Evolutionary conservation across 768 basidiomycete species (phyloP).

Genomic region (Panaeolus papilionaceus): DNA sequence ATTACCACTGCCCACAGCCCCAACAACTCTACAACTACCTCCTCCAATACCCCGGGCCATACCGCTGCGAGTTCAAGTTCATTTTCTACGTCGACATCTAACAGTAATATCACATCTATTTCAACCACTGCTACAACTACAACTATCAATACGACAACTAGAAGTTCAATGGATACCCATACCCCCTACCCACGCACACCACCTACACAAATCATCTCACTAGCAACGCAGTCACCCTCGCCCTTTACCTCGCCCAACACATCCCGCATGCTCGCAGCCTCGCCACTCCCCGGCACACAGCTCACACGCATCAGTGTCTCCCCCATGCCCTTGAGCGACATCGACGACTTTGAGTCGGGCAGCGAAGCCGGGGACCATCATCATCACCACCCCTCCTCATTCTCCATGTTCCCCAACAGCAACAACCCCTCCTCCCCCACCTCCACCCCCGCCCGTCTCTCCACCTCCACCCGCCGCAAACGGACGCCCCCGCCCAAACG

Average conservation of each 20-base stretch:
- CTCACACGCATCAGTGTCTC: conserved; percentile 31
- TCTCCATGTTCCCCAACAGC: background rate
- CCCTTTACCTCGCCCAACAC: background rate
- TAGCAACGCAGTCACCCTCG: background rate
- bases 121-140: background rate
- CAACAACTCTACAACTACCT: background rate
- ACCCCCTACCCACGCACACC: background rate
- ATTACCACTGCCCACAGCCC: background rate
- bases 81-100: background rate
- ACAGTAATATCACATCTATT: background rate
- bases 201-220: background rate
- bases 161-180: background rate
- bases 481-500: conserved; percentile 11
- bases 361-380: background rate
- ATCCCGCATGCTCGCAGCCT: background rate
- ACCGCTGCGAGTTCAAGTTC: background rate
- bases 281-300: conserved; percentile 18
- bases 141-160: background rate
- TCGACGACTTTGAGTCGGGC: conserved; percentile 32
- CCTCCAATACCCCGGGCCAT: background rate
- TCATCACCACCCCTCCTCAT: background rate
- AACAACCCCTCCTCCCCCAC: background rate
- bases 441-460: background rate
- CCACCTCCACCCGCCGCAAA: background rate
- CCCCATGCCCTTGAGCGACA: conserved; percentile 35